Percentiles rank a stretch among this genome's conserved stretches.
phyloP scores from a whole-genome alignment of 2,329 filamentous ascomycete species.

The Ascochyta viciae-villosae region DNA sequence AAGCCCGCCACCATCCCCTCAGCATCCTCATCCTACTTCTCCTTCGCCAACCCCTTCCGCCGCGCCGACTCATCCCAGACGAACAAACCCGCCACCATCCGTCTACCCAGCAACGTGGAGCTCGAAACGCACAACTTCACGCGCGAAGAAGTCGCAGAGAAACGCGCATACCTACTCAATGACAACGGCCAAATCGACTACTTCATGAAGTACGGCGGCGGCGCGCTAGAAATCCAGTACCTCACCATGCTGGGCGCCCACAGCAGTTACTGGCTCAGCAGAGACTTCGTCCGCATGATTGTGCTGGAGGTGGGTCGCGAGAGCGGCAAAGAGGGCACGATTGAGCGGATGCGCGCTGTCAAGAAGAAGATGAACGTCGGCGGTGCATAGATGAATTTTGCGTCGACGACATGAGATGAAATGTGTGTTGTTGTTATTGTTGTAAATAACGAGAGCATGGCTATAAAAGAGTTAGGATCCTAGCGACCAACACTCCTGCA shows the following conservation, averaged over 20 bases:
- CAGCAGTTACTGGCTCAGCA: slow-evolving; percentile 88
- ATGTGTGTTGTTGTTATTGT: too few relatives aligned
- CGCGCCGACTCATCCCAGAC: slow-evolving; percentile 33
- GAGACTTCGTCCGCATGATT: slow-evolving; percentile 87
- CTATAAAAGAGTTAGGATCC: slow-evolving; percentile 79
- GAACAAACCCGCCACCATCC: slow-evolving; percentile 39
- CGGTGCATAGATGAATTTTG: not conserved
- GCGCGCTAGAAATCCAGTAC: slow-evolving; percentile 92
- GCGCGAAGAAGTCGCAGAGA: slow-evolving; percentile 89
- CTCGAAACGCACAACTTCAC: slow-evolving; percentile 95
- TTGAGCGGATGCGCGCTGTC: slow-evolving; percentile 61
- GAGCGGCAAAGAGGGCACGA: slow-evolving; percentile 68
- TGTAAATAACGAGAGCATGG: slow-evolving; percentile 64
- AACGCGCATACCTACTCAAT: slow-evolving; percentile 84
- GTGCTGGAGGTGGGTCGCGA: slow-evolving; percentile 85
- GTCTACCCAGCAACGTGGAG: slow-evolving; percentile 69
- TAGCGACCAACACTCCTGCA: slow-evolving; percentile 91
- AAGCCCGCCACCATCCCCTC: slow-evolving; percentile 81
- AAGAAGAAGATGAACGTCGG: slow-evolving; percentile 53
- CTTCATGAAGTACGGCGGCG: slow-evolving; percentile 81
- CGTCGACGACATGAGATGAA: not conserved
- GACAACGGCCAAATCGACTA: slow-evolving; percentile 97
- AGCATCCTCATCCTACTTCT: slow-evolving; percentile 61
- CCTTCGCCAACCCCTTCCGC: slow-evolving; percentile 51
- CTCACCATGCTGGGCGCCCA: slow-evolving; percentile 96